phyloP scores from a whole-genome alignment of 2,329 filamentous ascomycete species.

The Trichophaea hybrida region DNA sequence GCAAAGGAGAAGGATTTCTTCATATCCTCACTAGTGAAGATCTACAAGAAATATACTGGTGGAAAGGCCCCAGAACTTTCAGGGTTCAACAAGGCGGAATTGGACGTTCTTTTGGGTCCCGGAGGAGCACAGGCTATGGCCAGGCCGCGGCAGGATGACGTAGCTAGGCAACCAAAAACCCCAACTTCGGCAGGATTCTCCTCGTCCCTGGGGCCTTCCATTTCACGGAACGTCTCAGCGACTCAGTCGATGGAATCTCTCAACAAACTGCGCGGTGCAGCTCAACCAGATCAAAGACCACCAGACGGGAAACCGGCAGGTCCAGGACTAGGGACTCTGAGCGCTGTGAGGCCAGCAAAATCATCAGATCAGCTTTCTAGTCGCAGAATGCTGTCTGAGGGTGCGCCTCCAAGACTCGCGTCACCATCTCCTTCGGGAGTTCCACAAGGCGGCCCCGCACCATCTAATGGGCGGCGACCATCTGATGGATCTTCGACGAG shows the following conservation, averaged over 20 bases:
- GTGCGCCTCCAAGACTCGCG: conserved; percentile 8
- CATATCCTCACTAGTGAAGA: conserved; percentile 88
- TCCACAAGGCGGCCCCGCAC: conserved; percentile 9
- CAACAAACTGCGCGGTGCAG: conserved; percentile 11
- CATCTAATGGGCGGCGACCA: conserved; percentile 10
- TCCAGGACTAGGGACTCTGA: conserved; percentile 7
- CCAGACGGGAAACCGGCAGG: neutral
- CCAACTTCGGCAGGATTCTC: conserved; percentile 9
- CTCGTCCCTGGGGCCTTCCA: neutral
- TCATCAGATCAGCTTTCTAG: conserved; percentile 17
- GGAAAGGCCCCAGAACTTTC: conserved; percentile 63
- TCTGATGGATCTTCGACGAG: conserved; percentile 19
- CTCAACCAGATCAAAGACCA: conserved; percentile 9
- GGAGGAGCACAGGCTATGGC: neutral
- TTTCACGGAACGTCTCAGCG: conserved; percentile 13
- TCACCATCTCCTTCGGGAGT: conserved; percentile 15
- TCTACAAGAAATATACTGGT: conserved; percentile 90
- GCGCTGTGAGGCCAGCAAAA: conserved; percentile 14
- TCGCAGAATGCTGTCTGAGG: conserved; percentile 14
- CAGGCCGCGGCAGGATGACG: neutral
- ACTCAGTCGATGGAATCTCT: conserved; percentile 19
- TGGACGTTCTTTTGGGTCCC: conserved; percentile 49
- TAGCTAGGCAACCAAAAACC: conserved; percentile 8
- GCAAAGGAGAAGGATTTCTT: conserved; percentile 98
- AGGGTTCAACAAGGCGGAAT: conserved; percentile 69